Evolutionary conservation across 225 moss, liverwort and hornwort species (phyloP).

Genomic region (Anthoceros angustus): DNA sequence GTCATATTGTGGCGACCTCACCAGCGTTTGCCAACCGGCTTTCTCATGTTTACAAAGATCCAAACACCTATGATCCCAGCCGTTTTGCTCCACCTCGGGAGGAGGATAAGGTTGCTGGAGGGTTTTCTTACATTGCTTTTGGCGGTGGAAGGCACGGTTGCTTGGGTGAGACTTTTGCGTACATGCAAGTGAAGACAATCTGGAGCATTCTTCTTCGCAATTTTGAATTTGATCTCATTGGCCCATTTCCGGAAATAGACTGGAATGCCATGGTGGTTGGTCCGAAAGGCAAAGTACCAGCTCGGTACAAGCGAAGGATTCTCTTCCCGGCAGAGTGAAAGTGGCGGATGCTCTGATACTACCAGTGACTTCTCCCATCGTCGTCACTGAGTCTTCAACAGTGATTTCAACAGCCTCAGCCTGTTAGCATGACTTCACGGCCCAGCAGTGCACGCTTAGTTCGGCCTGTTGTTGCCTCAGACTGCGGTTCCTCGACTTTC

Average conservation of each 20-base stretch:
- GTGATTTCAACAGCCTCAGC: too few species aligned
- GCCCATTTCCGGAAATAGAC: conserved; percentile 58
- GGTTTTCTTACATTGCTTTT: conserved; percentile 65
- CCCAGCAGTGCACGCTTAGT: too few species aligned
- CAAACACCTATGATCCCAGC: conserved; percentile 59
- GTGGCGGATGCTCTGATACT: background rate
- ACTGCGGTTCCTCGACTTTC: too few species aligned
- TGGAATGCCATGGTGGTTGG: conserved; percentile 99
- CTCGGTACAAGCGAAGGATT: conserved; percentile 53
- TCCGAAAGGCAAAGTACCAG: conserved; percentile 59
- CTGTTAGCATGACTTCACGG: too few species aligned
- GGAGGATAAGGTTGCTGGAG: conserved; percentile 70
- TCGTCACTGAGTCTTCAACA: background rate
- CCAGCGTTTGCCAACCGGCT: conserved; percentile 65
- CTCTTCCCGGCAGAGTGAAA: background rate
- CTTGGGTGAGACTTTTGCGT: conserved; percentile 89
- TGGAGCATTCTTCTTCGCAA: conserved; percentile 85
- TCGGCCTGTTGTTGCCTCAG: too few species aligned
- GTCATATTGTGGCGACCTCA: conserved; percentile 71
- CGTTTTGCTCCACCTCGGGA: conserved; percentile 47
- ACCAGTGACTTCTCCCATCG: background rate
- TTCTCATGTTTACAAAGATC: conserved; percentile 46
- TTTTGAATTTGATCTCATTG: conserved; percentile 51
- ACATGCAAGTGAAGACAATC: conserved; percentile 88
- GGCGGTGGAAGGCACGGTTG: conserved; percentile 97